A percentile compares a stretch with the other conserved stretches of the same genome.
These are phyloP conservation scores for Rhizopogon rudus DNA, from an alignment of 768 basidiomycete species.

Conservation along the genomic window DNA sequence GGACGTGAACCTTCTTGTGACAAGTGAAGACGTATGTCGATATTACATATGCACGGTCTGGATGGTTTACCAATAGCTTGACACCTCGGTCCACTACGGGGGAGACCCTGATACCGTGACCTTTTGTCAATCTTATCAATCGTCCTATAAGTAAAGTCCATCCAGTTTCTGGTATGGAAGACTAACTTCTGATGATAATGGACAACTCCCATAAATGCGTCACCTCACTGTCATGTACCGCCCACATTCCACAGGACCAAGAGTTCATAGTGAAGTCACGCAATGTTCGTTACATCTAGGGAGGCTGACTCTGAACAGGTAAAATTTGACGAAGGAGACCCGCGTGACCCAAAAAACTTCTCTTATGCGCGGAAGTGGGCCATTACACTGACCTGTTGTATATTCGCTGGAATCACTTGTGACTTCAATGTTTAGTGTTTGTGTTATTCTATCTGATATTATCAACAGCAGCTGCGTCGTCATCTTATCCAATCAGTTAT, in stretches of 20 bases:
- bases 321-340: constrained; percentile 34
- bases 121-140: background rate
- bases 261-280: background rate
- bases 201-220: background rate
- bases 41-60: background rate
- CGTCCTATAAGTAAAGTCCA: background rate
- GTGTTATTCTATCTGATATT: background rate
- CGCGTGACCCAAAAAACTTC: constrained; percentile 34
- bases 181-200: background rate
- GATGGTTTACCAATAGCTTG: background rate
- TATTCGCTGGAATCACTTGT: constrained; percentile 20
- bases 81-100: background rate
- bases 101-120: background rate
- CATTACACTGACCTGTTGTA: constrained; percentile 28
- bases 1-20: background rate
- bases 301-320: constrained; percentile 19
- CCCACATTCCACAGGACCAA: background rate
- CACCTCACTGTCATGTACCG: background rate
- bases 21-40: background rate
- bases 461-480: constrained; percentile 40
- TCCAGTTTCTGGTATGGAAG: background rate
- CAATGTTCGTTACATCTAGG: background rate
- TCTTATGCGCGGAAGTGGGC: constrained; percentile 35
- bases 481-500: constrained; percentile 51
- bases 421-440: background rate